Evolutionary conservation across 352 stramenopile species (phyloP), one percentile per base, ranked within the genome.

Genomic region (Globisporangium splendens): DNA sequence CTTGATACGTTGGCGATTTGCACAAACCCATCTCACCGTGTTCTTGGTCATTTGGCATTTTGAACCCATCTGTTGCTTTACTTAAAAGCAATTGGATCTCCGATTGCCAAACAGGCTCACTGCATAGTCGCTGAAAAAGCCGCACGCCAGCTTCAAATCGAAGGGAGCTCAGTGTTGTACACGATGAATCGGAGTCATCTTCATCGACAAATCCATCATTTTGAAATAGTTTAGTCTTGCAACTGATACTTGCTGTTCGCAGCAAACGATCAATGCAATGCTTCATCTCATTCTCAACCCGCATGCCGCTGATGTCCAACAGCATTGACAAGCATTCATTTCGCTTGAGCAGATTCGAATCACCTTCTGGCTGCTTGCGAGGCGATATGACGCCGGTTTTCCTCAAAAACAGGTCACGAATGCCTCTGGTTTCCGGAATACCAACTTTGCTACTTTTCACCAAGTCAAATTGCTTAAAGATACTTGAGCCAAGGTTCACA

Each of bases 51-150:
- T 1, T 46, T 38, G 8, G 20, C 14, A 15, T 38, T 56, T 12
- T 8, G 31, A 48, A 48, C 0, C 38, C 14, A 8, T 1, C 44
- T 13, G 38, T 13, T 24, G 42, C 54, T 50, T 24, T 52, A 11
- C 48, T 31, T 21, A 59, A 2, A 17, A 71, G 65, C 1, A 53
- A 7, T 13, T 61, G 50, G 17, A 75, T 63, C 33, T 35, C 50
- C 44, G 0, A 24, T 51, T 38, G 50, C 72, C 69, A 80, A 15
- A 33, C 43, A 35, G 42, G 22, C 14, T 42, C 61, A 33, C 3
- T 43, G 15, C 46, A 70, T 10, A 80, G 22, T 7, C 22, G 65
- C 18, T 80, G 72, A n/a, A 80, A 55, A 10, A 80, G 60, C 1
- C 59, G 54, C 15, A 71, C 50, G 17, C 44, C 56, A 44, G 66